phyloP scores from a whole-genome alignment of 208 protist genomes.

The Leishmania aethiopica region DNA sequence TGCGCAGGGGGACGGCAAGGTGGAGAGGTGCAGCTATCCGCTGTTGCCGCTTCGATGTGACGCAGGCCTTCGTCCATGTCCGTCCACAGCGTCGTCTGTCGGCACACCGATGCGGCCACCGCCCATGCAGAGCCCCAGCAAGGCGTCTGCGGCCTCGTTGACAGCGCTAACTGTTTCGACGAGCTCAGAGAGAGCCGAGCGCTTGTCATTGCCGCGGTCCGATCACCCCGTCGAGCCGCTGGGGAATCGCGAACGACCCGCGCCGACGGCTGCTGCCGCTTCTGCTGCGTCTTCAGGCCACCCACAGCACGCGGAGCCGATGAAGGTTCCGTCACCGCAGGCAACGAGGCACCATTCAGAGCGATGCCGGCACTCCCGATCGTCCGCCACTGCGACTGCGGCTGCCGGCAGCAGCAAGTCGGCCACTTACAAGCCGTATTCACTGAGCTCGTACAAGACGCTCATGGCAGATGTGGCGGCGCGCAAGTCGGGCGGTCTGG shows the following conservation, averaged over 20 bases:
- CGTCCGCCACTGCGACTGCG: neutral
- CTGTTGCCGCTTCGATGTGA: neutral
- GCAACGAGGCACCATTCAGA: neutral
- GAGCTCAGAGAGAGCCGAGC: neutral
- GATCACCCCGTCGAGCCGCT: neutral
- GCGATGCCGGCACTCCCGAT: neutral
- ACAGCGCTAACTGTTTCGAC: neutral
- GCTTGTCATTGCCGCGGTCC: neutral
- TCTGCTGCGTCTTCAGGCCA: neutral
- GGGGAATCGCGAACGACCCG: neutral
- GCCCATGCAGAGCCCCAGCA: neutral
- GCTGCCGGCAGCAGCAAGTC: neutral
- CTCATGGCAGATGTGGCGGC: slow-evolving; percentile 59
- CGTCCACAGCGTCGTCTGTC: neutral
- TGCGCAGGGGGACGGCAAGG: neutral
- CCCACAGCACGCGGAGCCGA: neutral
- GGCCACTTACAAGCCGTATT: slow-evolving; percentile 63
- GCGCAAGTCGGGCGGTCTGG: slow-evolving; percentile 55
- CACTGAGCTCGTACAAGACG: slow-evolving; percentile 67
- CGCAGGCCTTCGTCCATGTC: neutral
- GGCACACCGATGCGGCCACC: neutral
- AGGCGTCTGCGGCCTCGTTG: neutral
- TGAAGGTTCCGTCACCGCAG: neutral
- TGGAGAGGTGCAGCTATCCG: neutral
- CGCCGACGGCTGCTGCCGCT: neutral